Percentiles rank a stretch among this genome's conserved stretches.
phyloP scores from a whole-genome alignment of 2,329 filamentous ascomycete genomes.

The Teratosphaeria nubilosa region DNA sequence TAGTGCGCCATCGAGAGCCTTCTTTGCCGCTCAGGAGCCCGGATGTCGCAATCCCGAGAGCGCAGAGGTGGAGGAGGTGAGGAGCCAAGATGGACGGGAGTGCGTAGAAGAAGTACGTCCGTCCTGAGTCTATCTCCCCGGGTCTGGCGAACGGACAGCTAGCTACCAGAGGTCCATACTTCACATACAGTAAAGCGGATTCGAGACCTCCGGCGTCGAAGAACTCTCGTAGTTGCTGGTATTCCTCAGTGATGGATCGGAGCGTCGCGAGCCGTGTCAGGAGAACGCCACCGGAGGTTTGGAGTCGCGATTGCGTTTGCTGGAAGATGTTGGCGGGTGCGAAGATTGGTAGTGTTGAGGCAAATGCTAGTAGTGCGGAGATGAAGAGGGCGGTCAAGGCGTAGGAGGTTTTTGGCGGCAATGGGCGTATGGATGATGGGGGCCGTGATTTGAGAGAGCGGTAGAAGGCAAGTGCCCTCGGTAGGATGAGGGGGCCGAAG shows the following conservation, averaged over 20 bases:
- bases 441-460: conserved; percentile 40
- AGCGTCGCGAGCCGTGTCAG: conserved; percentile 61
- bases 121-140: conserved; percentile 33
- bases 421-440: conserved; percentile 35
- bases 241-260: conserved; percentile 48
- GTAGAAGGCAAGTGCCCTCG: conserved; percentile 56
- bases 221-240: conserved; percentile 56
- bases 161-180: conserved; percentile 67
- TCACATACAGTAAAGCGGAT: conserved; percentile 69
- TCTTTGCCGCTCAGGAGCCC: conserved; percentile 52
- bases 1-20: conserved; percentile 57
- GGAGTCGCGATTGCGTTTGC: conserved; percentile 67
- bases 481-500: conserved; percentile 62
- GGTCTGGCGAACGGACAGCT: conserved; percentile 67
- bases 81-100: conserved; percentile 61
- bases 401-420: conserved; percentile 45
- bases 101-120: conserved; percentile 69
- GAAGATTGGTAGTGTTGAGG: conserved; percentile 57
- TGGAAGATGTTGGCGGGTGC: conserved; percentile 73
- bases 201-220: conserved; percentile 54
- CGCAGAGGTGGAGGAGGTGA: conserved; percentile 68
- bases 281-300: conserved; percentile 74
- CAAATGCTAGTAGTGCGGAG: conserved; percentile 42
- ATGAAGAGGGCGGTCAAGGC: conserved; percentile 52
- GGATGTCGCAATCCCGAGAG: conserved; percentile 66